Conservation (phyloP, 768 basidiomycete species). For the Termitomyces sp. region DNA sequence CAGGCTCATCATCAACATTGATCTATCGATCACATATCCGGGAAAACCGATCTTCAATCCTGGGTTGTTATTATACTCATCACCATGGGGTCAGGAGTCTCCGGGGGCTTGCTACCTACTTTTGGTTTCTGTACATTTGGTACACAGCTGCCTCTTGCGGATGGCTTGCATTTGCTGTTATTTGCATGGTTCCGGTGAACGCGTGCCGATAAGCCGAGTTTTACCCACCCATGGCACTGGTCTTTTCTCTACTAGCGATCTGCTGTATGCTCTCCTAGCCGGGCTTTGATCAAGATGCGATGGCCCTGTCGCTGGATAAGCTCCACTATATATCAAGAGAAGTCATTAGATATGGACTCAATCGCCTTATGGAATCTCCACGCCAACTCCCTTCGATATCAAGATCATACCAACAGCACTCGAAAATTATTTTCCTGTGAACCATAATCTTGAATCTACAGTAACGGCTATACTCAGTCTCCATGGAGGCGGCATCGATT, state of each 20-base stretch:
- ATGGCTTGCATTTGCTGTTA: no score
- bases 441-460: no score
- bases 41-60: constrained; percentile 5
- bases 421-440: no score
- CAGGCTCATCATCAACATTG: neutral
- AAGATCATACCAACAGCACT: no score
- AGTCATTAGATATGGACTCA: no score
- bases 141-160: constrained; percentile 9
- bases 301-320: neutral
- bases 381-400: no score
- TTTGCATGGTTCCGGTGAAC: no score
- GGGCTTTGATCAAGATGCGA: neutral
- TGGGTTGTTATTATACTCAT: neutral
- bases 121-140: constrained; percentile 5
- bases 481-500: no score
- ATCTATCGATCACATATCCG: neutral
- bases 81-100: constrained; percentile 7
- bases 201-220: constrained; percentile 3
- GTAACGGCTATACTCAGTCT: no score
- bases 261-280: neutral
- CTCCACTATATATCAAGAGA: neutral
- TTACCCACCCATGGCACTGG: no score
- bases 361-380: no score
- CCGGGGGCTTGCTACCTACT: constrained; percentile 7
- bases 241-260: neutral